A percentile compares a stretch with the other conserved stretches of the same genome.
Evolutionary conservation across 495 filamentous ascomycete species (phyloP).

Genomic region (Podospora pseudopauciseta): DNA sequence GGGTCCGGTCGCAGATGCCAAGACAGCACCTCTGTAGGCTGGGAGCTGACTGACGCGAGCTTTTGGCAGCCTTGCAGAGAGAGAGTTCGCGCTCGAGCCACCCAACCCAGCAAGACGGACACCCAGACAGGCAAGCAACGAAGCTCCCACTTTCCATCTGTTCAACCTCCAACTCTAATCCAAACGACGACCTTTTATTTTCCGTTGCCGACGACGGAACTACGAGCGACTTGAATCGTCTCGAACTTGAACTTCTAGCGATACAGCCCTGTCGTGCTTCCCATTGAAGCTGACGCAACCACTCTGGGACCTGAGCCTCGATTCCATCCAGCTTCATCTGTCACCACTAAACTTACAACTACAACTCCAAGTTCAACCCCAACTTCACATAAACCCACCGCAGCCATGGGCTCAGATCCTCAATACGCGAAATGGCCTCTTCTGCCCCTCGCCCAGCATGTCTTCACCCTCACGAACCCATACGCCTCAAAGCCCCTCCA

Average conservation of each 20-base stretch:
- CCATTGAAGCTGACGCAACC: constrained; percentile 5
- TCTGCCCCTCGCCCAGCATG: constrained; percentile 88
- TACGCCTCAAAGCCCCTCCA: constrained; percentile 63
- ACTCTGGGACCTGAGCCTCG: background rate
- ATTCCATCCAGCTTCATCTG: background rate
- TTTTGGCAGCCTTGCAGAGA: constrained; percentile 23
- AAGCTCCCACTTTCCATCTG: constrained; percentile 16
- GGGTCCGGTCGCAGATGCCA: background rate
- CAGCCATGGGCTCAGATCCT: constrained; percentile 86
- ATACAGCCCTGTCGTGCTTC: background rate
- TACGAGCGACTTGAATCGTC: background rate
- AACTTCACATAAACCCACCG: constrained; percentile 10
- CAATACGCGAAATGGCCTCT: constrained; percentile 94
- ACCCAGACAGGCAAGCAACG: constrained; percentile 5
- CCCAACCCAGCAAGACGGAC: constrained; percentile 7
- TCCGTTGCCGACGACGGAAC: background rate
- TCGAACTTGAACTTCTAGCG: constrained; percentile 10
- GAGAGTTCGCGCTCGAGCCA: constrained; percentile 15
- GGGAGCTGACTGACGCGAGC: constrained; percentile 22
- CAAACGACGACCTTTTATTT: background rate
- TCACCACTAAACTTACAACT: background rate
- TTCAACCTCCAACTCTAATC: constrained; percentile 2
- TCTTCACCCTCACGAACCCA: constrained; percentile 94
- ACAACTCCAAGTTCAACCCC: constrained; percentile 1
- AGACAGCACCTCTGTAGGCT: constrained; percentile 2